These are phyloP conservation scores for Phaeophleospora eucalypticola DNA, from an alignment of 2,329 filamentous ascomycete species.

Conservation along the genomic window DNA sequence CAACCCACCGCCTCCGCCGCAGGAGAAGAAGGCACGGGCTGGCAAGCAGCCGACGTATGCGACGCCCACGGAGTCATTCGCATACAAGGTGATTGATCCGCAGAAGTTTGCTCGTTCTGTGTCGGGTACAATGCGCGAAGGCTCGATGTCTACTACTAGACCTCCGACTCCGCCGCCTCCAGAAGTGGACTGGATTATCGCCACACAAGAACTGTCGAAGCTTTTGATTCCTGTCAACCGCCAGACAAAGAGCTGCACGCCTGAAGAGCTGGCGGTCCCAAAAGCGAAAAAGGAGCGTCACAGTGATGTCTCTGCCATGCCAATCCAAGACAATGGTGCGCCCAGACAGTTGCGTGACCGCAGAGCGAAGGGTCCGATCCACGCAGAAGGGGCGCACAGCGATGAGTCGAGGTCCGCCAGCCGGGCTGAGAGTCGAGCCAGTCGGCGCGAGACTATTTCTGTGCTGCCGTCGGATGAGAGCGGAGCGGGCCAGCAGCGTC, in stretches of 20 bases:
- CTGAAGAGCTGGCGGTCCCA: constrained; percentile 67
- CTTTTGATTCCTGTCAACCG: constrained; percentile 73
- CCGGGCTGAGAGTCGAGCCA: constrained; percentile 18
- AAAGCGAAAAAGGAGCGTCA: constrained; percentile 61
- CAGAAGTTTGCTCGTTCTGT: constrained; percentile 61
- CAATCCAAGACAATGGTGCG: constrained; percentile 43
- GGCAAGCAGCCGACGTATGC: constrained; percentile 68
- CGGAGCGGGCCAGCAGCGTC: constrained; percentile 27
- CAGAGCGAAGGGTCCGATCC: constrained; percentile 18
- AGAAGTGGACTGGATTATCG: constrained; percentile 78
- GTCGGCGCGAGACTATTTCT: constrained; percentile 37
- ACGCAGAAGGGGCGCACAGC: constrained; percentile 24
- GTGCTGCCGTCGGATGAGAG: constrained; percentile 27
- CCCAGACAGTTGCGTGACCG: constrained; percentile 58
- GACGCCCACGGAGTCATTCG: constrained; percentile 82
- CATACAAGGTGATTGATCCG: constrained; percentile 70
- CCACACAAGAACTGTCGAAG: constrained; percentile 77
- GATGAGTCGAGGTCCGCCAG: constrained; percentile 24
- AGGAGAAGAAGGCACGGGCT: constrained; percentile 54
- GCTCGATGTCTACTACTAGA: constrained; percentile 32
- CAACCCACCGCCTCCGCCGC: constrained; percentile 47
- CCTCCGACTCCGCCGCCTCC: constrained; percentile 66
- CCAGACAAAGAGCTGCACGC: constrained; percentile 69
- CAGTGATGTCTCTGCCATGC: constrained; percentile 41
- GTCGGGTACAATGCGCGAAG: constrained; percentile 49